Conservation (phyloP, 768 basidiomycete species). For the Auricularia auricula-judae region DNA sequence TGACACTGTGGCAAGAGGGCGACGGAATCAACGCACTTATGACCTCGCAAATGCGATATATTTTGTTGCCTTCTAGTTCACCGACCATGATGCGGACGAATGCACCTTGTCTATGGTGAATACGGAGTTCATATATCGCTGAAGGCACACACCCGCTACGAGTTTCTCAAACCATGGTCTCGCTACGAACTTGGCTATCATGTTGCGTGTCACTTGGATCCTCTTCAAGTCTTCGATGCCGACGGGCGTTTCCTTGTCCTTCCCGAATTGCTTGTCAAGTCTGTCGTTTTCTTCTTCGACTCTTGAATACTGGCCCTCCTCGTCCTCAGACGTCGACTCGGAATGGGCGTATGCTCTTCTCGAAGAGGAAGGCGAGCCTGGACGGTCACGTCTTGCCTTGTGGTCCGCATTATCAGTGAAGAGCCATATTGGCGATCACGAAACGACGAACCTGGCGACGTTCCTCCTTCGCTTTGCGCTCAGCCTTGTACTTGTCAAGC, state of each 20-base stretch:
- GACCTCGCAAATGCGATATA: conserved; percentile 66
- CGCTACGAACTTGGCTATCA: conserved; percentile 58
- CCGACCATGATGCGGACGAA: conserved; percentile 85
- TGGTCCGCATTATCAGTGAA: not conserved
- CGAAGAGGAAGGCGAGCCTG: not conserved
- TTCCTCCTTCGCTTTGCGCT: conserved; percentile 80
- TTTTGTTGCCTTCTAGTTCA: conserved; percentile 37
- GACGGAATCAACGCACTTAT: not conserved
- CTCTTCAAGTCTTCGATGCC: conserved; percentile 46
- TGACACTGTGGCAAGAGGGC: not conserved
- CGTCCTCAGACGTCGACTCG: conserved; percentile 72
- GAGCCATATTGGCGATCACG: not conserved
- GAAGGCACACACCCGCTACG: conserved; percentile 46
- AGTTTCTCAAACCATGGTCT: conserved; percentile 83
- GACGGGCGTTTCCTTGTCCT: conserved; percentile 34
- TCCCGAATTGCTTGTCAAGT: conserved; percentile 9
- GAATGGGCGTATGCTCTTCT: conserved; percentile 23
- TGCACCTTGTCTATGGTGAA: conserved; percentile 37
- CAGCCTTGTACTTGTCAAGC: conserved; percentile 78
- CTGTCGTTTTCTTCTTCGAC: conserved; percentile 63
- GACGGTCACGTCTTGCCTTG: conserved; percentile 1
- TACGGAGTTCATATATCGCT: not conserved
- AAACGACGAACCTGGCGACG: conserved; percentile 56
- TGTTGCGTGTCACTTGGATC: conserved; percentile 55
- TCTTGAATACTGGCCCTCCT: conserved; percentile 68